These are phyloP conservation scores for Skeletonema costatum DNA, from an alignment of 108 stramenopile genomes.

Conservation along the genomic window DNA sequence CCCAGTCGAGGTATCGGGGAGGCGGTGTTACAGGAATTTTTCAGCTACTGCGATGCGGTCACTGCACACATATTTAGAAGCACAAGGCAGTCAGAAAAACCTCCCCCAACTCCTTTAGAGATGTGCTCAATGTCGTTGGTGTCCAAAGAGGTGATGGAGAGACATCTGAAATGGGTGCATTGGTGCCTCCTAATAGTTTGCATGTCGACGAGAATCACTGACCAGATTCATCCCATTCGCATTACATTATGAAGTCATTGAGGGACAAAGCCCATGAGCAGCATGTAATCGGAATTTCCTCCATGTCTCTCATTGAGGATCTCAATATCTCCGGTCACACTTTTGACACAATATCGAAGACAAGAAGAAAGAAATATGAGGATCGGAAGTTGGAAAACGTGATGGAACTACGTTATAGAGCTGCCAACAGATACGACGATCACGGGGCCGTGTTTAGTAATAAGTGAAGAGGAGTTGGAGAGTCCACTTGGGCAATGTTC, in stretches of 20 bases:
- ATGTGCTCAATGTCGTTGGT: slow-evolving; percentile 63
- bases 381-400: slow-evolving; percentile 76
- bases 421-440: slow-evolving; percentile 59
- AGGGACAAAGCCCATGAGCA: slow-evolving; percentile 38
- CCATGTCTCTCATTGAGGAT: slow-evolving; percentile 51
- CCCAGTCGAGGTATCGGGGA: slow-evolving; percentile 79
- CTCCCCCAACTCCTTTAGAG: slow-evolving; percentile 60
- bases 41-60: slow-evolving; percentile 61
- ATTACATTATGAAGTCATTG: slow-evolving; percentile 47
- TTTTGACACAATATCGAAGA: slow-evolving; percentile 77
- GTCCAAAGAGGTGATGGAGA: slow-evolving; percentile 14
- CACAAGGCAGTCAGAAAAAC: slow-evolving; percentile 11
- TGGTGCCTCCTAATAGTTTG: slow-evolving; percentile 37
- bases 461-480: slow-evolving; percentile 21
- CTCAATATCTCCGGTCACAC: slow-evolving; percentile 59
- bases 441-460: slow-evolving; percentile 56
- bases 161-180: slow-evolving; percentile 2
- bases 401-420: slow-evolving; percentile 65
- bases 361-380: slow-evolving; percentile 64
- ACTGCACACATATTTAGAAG: slow-evolving; percentile 27
- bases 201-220: slow-evolving; percentile 63
- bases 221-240: slow-evolving; percentile 72
- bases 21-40: slow-evolving; percentile 57
- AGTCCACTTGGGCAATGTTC: slow-evolving; percentile 66
- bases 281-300: slow-evolving; percentile 55